Evolutionary conservation across 2,329 filamentous ascomycete species (phyloP).

Genomic region (Pleomassaria siparia): DNA sequence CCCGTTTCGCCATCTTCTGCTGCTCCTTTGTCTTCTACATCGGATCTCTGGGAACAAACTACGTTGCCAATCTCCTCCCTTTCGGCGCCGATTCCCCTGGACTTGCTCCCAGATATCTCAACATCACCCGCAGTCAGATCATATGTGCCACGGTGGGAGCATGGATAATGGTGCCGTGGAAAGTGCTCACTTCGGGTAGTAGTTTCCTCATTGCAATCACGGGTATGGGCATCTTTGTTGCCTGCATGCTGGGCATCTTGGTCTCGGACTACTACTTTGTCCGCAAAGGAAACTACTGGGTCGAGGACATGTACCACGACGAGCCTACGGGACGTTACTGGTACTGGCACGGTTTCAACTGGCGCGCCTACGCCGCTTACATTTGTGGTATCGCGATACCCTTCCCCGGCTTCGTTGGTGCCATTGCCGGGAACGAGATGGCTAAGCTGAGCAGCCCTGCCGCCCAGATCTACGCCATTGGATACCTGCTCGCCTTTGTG

Average conservation of each 20-base stretch:
- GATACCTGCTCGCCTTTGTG: not conserved
- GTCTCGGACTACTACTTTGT: conserved; percentile 1
- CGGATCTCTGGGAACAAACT: not conserved
- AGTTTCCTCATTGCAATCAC: not conserved
- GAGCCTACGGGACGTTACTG: not conserved
- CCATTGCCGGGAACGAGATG: not conserved
- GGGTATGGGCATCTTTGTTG: not conserved
- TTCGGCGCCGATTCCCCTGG: not conserved
- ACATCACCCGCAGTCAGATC: conserved; percentile 1
- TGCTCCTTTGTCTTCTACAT: not conserved
- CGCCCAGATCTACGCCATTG: not conserved
- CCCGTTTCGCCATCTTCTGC: not conserved
- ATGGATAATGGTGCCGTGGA: not conserved
- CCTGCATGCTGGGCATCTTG: not conserved
- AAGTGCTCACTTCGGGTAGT: not conserved
- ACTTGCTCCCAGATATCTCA: not conserved
- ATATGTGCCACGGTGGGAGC: not conserved
- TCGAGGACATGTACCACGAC: not conserved
- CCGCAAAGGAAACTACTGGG: conserved; percentile 1
- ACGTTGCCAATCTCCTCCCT: not conserved
- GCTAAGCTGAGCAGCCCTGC: not conserved
- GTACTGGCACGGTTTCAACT: not conserved
- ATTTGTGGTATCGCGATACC: not conserved
- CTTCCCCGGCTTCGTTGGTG: not conserved
- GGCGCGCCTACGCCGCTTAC: not conserved